phyloP scores from a whole-genome alignment of 2,329 filamentous ascomycete genomes.

The Lachnellula cervina region DNA sequence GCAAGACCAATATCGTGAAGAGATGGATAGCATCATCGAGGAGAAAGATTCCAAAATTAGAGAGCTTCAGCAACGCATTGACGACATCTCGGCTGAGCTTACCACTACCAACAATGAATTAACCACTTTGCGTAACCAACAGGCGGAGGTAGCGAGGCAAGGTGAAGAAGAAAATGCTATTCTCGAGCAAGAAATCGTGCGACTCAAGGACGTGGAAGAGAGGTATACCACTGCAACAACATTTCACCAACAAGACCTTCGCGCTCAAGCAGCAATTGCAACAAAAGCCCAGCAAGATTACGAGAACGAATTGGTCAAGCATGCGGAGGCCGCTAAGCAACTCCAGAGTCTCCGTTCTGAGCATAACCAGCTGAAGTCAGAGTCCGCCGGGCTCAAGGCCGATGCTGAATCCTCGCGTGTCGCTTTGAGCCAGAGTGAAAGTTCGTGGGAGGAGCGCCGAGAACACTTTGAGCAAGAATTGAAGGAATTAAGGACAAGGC shows the following conservation, averaged over 20 bases:
- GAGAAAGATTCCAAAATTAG: constrained; percentile 76
- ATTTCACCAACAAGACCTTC: constrained; percentile 85
- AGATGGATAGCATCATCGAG: constrained; percentile 69
- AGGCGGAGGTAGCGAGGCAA: constrained; percentile 66
- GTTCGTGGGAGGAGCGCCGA: constrained; percentile 80
- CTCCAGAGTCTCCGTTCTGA: constrained; percentile 75
- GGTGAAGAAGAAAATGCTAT: constrained; percentile 78
- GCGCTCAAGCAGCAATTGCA: constrained; percentile 89
- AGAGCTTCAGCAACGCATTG: constrained; percentile 76
- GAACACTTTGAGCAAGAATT: constrained; percentile 81
- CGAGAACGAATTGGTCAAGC: constrained; percentile 88
- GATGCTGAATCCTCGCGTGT: constrained; percentile 84
- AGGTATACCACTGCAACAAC: constrained; percentile 73
- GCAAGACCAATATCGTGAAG: constrained; percentile 81
- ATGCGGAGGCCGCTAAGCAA: constrained; percentile 87
- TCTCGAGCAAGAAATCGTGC: constrained; percentile 71
- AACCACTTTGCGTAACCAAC: constrained; percentile 71
- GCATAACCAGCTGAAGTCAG: constrained; percentile 74
- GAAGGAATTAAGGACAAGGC: constrained; percentile 67
- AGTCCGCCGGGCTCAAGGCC: constrained; percentile 67
- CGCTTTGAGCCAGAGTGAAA: constrained; percentile 72
- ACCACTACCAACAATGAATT: constrained; percentile 77
- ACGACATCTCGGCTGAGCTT: constrained; percentile 80
- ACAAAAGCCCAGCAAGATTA: constrained; percentile 92
- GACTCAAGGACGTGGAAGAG: constrained; percentile 79